Percentiles rank a stretch among this genome's conserved stretches.
phyloP scores from a whole-genome alignment of 1,139 yeast species.

The Spathaspora sp. region DNA sequence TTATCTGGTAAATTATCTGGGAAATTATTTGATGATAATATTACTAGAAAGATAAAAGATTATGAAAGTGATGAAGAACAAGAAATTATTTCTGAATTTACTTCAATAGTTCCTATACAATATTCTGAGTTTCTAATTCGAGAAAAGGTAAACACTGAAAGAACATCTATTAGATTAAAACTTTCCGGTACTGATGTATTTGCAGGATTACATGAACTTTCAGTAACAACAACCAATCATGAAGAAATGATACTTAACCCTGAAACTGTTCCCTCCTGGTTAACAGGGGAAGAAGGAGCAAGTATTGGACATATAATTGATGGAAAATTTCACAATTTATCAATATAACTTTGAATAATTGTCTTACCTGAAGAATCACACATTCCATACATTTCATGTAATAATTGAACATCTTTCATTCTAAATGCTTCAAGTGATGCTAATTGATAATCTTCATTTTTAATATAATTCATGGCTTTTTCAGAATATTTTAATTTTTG shows the following conservation, averaged over 20 bases:
- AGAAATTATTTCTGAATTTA: conserved; percentile 31
- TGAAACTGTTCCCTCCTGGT: conserved; percentile 64
- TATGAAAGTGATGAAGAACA: conserved; percentile 22
- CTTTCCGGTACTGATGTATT: conserved; percentile 74
- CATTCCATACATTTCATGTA: conserved; percentile 8
- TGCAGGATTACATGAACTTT: conserved; percentile 76
- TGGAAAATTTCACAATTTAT: conserved; percentile 38
- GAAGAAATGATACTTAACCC: conserved; percentile 51
- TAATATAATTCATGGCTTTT: conserved; percentile 49
- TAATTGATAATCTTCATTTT: conserved; percentile 50
- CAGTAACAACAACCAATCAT: conserved; percentile 33
- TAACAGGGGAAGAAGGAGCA: conserved; percentile 74
- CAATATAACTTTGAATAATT: conserved; percentile 26
- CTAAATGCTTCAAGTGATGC: conserved; percentile 65
- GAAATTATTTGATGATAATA: conserved; percentile 35
- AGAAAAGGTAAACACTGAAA: conserved; percentile 20
- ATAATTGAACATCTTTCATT: conserved; percentile 46
- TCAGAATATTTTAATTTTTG: conserved; percentile 34
- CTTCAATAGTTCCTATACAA: conserved; percentile 57
- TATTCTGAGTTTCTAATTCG: conserved; percentile 44
- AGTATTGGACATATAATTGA: conserved; percentile 47
- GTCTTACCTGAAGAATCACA: conserved; percentile 22
- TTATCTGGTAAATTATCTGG: too few relatives aligned
- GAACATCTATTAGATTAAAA: conserved; percentile 42
- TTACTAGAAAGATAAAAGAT: conserved; percentile 13